Base-by-base conservation (phyloP, 2,329 filamentous ascomycete species). In the Clarireedia monteithiana region DNA sequence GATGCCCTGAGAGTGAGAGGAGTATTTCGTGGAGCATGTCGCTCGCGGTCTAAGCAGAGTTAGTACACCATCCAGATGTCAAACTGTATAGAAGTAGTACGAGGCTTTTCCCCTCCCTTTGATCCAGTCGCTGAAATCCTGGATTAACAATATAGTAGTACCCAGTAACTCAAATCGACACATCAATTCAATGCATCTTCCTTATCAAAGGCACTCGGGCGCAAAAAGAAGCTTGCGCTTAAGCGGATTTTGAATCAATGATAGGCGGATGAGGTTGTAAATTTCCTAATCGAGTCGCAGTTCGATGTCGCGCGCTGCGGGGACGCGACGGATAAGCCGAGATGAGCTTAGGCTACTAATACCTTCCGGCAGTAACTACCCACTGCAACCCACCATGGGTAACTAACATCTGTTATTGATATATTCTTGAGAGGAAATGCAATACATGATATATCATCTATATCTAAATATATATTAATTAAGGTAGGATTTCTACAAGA, bases 1-100 rank as follows among this genome's bases (percentile, higher is more conserved):
- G 87, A 74, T 97, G 89, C 64, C 94, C 92, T 67, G 91, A 95
- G 73, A 97, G 85, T 71, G 91, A 92, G 73, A 99, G 86, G 73
- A 97, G 84, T 75, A 99, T 90, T 79, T 99, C 94, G 82, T 97
- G 94, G 72, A 99, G 88, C 94, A 99, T 99, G 58, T 40, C 63
- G 54, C 27, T 9, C 48, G 34, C 7, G 44, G 46, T 51, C 39
- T 63, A 26, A 34, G 48, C 24, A 24, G 47, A 26, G 23, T 55
- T 20, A 52, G 42, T 53, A 56, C 40, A 53, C 50, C 36, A 48
- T 30, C 17, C 39, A 26, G 44, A 48, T 58, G 59, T 58, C 24
- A 46, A 23, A 55, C 45, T 52, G 49, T 59, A 40, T 36, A 23
- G 26, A 24, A 47, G 23, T 30, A 17, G n/a, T 52, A 53, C 49